Percentiles rank a stretch among this genome's conserved stretches.
phyloP scores from a whole-genome alignment of 495 filamentous ascomycete species.

The Rhypophila decipiens region DNA sequence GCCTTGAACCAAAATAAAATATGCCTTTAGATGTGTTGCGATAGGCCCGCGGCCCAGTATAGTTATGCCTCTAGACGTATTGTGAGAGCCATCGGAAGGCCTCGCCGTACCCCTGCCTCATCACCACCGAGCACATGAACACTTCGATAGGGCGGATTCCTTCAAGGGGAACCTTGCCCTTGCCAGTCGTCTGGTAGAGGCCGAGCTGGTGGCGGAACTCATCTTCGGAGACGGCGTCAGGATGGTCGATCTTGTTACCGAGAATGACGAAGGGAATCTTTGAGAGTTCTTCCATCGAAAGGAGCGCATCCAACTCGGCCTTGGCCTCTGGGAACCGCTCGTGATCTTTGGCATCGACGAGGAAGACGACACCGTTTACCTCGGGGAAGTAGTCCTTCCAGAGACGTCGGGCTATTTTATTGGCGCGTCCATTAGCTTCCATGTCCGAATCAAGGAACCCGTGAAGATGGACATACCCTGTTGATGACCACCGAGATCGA shows the following conservation, averaged over 20 bases:
- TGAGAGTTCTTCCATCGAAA: slow-evolving; percentile 85
- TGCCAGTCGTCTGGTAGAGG: slow-evolving; percentile 93
- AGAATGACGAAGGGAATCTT: slow-evolving; percentile 95
- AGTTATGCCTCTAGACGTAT: slow-evolving; percentile 52
- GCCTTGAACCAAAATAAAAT: no score
- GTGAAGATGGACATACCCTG: slow-evolving; percentile 56
- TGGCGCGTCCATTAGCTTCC: background rate
- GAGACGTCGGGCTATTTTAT: slow-evolving; percentile 70
- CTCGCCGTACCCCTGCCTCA: slow-evolving; percentile 88
- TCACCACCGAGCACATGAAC: slow-evolving; percentile 98
- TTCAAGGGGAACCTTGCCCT: slow-evolving; percentile 94
- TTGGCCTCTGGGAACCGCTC: slow-evolving; percentile 92
- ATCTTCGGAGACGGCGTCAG: slow-evolving; percentile 89
- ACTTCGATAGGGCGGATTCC: slow-evolving; percentile 94
- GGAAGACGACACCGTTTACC: slow-evolving; percentile 95
- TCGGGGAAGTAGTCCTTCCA: slow-evolving; percentile 99
- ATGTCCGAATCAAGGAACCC: background rate
- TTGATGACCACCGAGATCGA: slow-evolving; percentile 94
- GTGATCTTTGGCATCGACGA: slow-evolving; percentile 94
- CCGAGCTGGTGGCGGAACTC: slow-evolving; percentile 85
- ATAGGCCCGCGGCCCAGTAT: slow-evolving; percentile 1
- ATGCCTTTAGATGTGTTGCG: slow-evolving; percentile 5
- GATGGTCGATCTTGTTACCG: slow-evolving; percentile 99
- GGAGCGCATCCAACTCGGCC: slow-evolving; percentile 88
- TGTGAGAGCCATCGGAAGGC: slow-evolving; percentile 75